A percentile compares a stretch with the other conserved stretches of the same genome.
Evolutionary conservation across 140 eudicot species (phyloP).

Genomic region (Senecio squalidus): DNA sequence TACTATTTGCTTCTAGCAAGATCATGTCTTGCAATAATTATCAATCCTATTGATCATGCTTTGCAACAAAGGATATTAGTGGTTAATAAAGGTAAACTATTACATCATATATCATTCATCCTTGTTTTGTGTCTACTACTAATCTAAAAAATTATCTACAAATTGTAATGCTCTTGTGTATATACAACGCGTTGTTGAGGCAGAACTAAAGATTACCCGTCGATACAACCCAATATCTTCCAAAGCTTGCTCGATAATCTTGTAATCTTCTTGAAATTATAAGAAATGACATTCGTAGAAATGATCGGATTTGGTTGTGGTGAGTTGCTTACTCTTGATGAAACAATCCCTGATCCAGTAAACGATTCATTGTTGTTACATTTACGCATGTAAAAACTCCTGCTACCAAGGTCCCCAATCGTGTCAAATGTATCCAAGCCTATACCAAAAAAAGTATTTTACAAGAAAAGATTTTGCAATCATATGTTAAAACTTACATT

Average conservation of each 20-base stretch:
- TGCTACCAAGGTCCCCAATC: conserved; percentile 75
- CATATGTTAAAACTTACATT: not conserved
- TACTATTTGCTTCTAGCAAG: no score
- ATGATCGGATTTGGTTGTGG: conserved; percentile 11
- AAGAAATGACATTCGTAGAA: conserved; percentile 26
- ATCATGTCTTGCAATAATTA: no score
- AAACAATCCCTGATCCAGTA: not conserved
- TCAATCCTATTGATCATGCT: no score
- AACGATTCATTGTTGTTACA: conserved; percentile 3
- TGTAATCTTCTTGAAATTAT: conserved; percentile 30
- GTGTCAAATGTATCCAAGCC: conserved; percentile 52
- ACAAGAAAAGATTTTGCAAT: not conserved
- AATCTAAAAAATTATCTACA: not conserved
- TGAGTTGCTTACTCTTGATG: not conserved
- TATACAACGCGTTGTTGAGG: not conserved
- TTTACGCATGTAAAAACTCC: conserved; percentile 80
- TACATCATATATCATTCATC: no score
- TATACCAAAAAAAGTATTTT: conserved; percentile 1
- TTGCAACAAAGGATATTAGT: no score
- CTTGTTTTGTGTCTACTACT: no score
- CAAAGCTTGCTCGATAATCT: conserved; percentile 40
- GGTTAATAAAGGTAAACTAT: no score
- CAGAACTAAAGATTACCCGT: conserved; percentile 13
- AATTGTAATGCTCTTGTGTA: no score
- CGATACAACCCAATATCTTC: conserved; percentile 56